Percentiles rank a stretch among this genome's conserved stretches.
phyloP scores from a whole-genome alignment of 805 yeast species.

The Peterozyma xylosa region DNA sequence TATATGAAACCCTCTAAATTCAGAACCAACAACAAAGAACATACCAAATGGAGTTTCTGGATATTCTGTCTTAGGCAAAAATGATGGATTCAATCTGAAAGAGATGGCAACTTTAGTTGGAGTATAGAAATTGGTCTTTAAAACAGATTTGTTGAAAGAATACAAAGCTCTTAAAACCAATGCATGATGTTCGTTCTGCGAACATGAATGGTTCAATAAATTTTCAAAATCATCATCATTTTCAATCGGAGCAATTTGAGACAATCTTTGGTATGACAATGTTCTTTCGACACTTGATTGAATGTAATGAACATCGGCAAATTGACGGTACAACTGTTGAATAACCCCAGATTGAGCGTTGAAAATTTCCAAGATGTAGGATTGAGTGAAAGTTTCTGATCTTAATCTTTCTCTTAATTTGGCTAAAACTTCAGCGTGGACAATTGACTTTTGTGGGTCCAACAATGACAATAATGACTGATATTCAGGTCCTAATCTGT shows the following conservation, averaged over 20 bases:
- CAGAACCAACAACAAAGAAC: conserved; percentile 93
- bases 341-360: conserved; percentile 63
- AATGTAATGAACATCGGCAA: conserved; percentile 85
- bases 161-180: conserved; percentile 76
- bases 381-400: conserved; percentile 87
- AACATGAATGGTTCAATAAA: conserved; percentile 58
- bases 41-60: conserved; percentile 92
- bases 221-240: conserved; percentile 68
- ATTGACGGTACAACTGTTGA: conserved; percentile 79
- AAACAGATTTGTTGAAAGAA: conserved; percentile 76
- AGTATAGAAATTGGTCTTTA: conserved; percentile 90
- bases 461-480: conserved; percentile 58
- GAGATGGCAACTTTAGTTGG: conserved; percentile 94
- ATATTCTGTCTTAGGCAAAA: conserved; percentile 80
- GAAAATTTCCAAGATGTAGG: conserved; percentile 72
- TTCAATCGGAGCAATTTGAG: conserved; percentile 68
- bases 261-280: conserved; percentile 77
- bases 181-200: conserved; percentile 75
- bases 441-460: conserved; percentile 51
- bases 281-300: conserved; percentile 67
- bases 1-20: conserved; percentile 95
- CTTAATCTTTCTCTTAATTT: conserved; percentile 84
- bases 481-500: conserved; percentile 89
- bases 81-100: conserved; percentile 80
- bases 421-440: conserved; percentile 68